Percentiles rank a stretch among this genome's conserved stretches.
These are phyloP conservation scores for Fusarium xyrophilum DNA, from an alignment of 2,329 filamentous ascomycete genomes.

Conservation along the genomic window DNA sequence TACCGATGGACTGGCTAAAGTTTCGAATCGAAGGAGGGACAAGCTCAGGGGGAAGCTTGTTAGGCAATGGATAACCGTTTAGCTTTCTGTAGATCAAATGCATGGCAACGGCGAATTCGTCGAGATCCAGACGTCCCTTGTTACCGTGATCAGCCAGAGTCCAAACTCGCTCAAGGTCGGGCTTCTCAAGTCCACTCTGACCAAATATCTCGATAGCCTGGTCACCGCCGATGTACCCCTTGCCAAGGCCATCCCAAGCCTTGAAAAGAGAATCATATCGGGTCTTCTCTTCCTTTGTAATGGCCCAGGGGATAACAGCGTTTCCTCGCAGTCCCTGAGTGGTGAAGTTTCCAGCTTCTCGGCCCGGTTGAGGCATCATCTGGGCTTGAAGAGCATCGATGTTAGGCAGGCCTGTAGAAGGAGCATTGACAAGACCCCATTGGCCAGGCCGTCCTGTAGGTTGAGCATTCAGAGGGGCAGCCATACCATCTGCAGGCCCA, in stretches of 20 bases:
- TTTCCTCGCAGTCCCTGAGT: conserved; percentile 89
- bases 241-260: conserved; percentile 94
- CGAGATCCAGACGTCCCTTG: conserved; percentile 90
- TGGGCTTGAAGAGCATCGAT: conserved; percentile 90
- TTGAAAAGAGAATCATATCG: conserved; percentile 95
- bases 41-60: conserved; percentile 85
- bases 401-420: conserved; percentile 86
- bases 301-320: conserved; percentile 96
- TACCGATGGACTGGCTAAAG: conserved; percentile 89
- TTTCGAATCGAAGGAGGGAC: conserved; percentile 94
- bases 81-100: conserved; percentile 97
- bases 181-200: conserved; percentile 90
- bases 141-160: conserved; percentile 93
- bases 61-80: conserved; percentile 92
- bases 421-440: conserved; percentile 98
- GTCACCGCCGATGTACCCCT: conserved; percentile 89
- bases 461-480: conserved; percentile 81
- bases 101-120: conserved; percentile 98
- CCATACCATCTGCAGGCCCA: conserved; percentile 65
- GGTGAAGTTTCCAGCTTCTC: conserved; percentile 82
- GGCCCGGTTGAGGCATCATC: conserved; percentile 96
- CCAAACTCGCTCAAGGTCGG: conserved; percentile 92
- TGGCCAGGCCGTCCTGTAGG: conserved; percentile 92
- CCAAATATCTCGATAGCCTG: conserved; percentile 97
- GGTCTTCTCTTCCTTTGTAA: conserved; percentile 98